Evolutionary conservation across 441 rosid genomes (phyloP).

Genomic region (Eutrema salsugineum): DNA sequence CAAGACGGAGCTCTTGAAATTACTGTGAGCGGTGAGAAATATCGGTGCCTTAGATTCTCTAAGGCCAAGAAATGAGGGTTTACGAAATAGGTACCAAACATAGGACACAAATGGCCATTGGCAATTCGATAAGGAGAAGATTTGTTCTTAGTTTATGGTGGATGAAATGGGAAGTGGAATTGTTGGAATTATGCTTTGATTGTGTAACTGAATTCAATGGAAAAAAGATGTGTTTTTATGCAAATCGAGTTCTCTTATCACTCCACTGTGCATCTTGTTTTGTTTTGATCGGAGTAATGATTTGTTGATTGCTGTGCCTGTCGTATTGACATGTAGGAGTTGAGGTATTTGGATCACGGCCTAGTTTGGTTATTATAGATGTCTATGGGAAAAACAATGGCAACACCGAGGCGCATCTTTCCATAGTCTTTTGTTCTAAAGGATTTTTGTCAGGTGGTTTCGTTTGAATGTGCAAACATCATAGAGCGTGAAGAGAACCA

Average conservation of each 20-base stretch:
- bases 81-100: background rate
- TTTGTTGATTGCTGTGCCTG: background rate
- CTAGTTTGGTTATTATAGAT: too few relatives aligned
- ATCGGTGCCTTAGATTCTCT: slow-evolving; percentile 69
- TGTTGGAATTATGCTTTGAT: background rate
- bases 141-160: slow-evolving; percentile 1
- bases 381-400: too few relatives aligned
- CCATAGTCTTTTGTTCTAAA: too few relatives aligned
- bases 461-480: too few relatives aligned
- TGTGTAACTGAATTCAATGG: slow-evolving; percentile 15
- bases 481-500: too few relatives aligned
- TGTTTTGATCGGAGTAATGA: background rate
- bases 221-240: slow-evolving; percentile 7
- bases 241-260: background rate
- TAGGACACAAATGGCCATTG: background rate
- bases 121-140: slow-evolving; percentile 2
- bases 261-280: background rate
- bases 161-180: slow-evolving; percentile 4
- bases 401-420: too few relatives aligned
- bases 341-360: too few relatives aligned
- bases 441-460: too few relatives aligned
- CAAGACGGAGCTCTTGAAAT: slow-evolving; percentile 87
- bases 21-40: slow-evolving; percentile 83
- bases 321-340: too few relatives aligned
- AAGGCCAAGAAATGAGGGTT: slow-evolving; percentile 69